phyloP scores from a whole-genome alignment of 192 early-diverging fungal species.

The Coemansia sp. region DNA sequence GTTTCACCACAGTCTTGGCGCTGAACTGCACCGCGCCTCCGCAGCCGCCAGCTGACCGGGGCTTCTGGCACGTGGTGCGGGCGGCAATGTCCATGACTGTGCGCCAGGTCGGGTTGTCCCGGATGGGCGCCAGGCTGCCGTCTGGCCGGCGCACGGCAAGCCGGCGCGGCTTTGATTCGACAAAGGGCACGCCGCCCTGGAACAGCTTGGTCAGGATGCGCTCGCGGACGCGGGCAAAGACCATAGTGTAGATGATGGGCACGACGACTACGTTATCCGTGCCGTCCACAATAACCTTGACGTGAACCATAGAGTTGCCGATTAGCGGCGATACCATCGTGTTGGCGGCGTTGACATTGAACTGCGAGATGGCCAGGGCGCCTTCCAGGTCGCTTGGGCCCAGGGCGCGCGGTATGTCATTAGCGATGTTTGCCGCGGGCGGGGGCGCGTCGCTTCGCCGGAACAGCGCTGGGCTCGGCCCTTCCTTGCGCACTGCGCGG shows the following conservation, averaged over 20 bases:
- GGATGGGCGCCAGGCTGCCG: constrained; percentile 16
- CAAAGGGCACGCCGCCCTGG: constrained; percentile 33
- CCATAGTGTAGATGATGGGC: constrained; percentile 31
- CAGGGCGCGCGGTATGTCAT: neutral
- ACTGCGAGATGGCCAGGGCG: constrained; percentile 27
- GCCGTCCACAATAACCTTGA: constrained; percentile 39
- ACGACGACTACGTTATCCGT: constrained; percentile 16
- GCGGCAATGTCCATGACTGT: constrained; percentile 22
- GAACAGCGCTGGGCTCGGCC: neutral
- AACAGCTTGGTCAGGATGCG: constrained; percentile 46
- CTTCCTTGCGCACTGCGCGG: constrained; percentile 6
- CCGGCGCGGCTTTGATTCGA: constrained; percentile 29
- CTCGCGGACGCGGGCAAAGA: constrained; percentile 44
- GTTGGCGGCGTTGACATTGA: constrained; percentile 12
- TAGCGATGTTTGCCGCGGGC: neutral
- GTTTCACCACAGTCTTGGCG: constrained; percentile 25
- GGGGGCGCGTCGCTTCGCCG: constrained; percentile 5
- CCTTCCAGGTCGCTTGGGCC: constrained; percentile 1
- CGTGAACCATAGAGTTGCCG: constrained; percentile 44
- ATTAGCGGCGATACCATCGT: constrained; percentile 25
- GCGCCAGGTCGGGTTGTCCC: constrained; percentile 41
- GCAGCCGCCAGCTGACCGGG: neutral
- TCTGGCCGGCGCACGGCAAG: constrained; percentile 17
- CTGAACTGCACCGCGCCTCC: neutral
- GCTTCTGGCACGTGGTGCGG: neutral